These are phyloP conservation scores for Cucurbita argyrosperma DNA, from an alignment of 306 rosid species.

Conservation along the genomic window DNA sequence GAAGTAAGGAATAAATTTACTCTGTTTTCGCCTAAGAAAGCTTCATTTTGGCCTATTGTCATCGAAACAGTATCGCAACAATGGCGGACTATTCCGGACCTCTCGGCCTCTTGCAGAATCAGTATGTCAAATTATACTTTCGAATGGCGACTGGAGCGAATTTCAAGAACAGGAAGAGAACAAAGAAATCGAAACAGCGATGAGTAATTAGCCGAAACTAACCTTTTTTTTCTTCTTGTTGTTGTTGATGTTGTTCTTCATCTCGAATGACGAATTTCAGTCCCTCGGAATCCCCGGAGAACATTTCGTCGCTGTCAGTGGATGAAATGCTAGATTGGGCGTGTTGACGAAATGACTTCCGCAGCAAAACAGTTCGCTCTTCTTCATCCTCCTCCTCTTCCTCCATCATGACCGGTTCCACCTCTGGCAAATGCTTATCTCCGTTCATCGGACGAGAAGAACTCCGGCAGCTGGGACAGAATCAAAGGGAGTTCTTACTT, in stretches of 20 bases:
- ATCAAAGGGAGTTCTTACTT: background rate
- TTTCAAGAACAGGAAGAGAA: background rate
- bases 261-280: background rate
- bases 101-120: background rate
- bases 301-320: background rate
- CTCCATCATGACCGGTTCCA: background rate
- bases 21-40: background rate
- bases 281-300: background rate
- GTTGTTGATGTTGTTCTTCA: background rate
- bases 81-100: background rate
- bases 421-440: background rate
- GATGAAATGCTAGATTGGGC: background rate
- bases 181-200: background rate
- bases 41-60: background rate
- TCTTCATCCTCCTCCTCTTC: background rate
- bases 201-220: background rate
- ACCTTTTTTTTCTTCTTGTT: background rate
- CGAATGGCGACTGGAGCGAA: background rate
- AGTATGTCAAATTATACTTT: background rate
- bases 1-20: background rate
- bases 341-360: background rate
- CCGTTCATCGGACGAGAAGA: background rate
- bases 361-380: background rate
- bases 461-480: background rate
- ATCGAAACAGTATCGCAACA: background rate